Evolutionary conservation across 176 grass and related monocot genomes (phyloP), one percentile per base, ranked within the genome.

Genomic region (Cenchrus americanus): DNA sequence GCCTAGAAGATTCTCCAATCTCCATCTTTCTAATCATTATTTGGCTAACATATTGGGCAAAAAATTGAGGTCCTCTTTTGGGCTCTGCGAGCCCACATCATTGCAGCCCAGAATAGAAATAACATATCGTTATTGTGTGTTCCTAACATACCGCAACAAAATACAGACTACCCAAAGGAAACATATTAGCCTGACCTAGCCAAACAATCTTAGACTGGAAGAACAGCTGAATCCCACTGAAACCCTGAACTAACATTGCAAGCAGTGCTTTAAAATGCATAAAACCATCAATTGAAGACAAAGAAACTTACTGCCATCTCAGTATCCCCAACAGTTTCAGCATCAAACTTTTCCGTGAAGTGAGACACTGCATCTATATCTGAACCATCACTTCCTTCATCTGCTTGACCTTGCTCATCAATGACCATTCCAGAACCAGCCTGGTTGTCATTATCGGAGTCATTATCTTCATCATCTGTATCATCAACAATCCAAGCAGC

Each of bases 401-500:
- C 69, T 30, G 55, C 69, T 40, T 86, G 69, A 81, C 71, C 87
- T 74, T 87, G 85, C 62, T 90, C 89, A 89, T 93, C 93, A 73
- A 95, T 78, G 51, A 92, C 64, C 96, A 98, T 98, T 79, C 80
- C 91, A 88, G 89, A 75, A 76, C 65, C 87, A 67, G 82, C 87
- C 69, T 90, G 77, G 77, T 82, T 86, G 53, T 84, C 86, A 74
- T 86, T 82, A 58, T 90, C 86, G 59, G 84, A 92, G 62, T 85
- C 77, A 15, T 73, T 83, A 77, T 82, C 83, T 88, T 98, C 93
- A 80, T 85, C 79, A 58, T 95, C 96, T 34, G 81, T 85, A 77
- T 93, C 90, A 76, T 97, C 93, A 72, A 95, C 52, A 85, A 98
- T 98, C 96, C 96, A 98, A 71, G 96, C 82, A 86, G 96, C 93